Conservation (phyloP, 2,329 filamentous ascomycete species). For the Leptographium wingfieldii region DNA sequence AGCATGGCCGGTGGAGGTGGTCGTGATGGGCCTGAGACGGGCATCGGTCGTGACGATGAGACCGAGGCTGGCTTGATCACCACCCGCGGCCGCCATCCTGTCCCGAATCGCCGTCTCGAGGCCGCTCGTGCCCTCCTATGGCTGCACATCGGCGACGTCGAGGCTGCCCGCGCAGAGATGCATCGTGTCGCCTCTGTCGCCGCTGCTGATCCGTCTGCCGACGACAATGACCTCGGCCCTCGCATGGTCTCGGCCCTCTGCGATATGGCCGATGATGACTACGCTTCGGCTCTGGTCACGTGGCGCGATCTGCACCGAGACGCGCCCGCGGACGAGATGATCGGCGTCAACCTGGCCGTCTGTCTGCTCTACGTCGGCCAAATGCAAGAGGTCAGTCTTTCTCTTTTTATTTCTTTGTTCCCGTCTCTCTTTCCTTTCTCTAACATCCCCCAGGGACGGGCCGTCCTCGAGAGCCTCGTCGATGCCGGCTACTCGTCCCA, state of each 20-base stretch:
- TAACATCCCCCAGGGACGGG: constrained; percentile 39
- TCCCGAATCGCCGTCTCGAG: constrained; percentile 23
- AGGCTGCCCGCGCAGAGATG: constrained; percentile 48
- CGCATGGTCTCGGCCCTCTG: constrained; percentile 54
- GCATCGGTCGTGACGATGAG: constrained; percentile 8
- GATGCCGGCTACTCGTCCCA: constrained; percentile 55
- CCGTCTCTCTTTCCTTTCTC: neutral
- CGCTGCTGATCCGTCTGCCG: constrained; percentile 12
- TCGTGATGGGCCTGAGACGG: too few relatives aligned
- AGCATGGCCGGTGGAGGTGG: constrained; percentile 32
- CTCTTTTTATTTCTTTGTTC: too few relatives aligned
- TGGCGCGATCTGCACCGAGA: constrained; percentile 43
- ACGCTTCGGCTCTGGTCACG: constrained; percentile 45
- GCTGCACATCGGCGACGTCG: constrained; percentile 66
- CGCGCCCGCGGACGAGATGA: constrained; percentile 47
- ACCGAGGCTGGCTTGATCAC: too few relatives aligned
- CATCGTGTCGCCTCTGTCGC: neutral
- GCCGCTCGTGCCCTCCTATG: constrained; percentile 54
- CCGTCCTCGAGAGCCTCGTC: constrained; percentile 54
- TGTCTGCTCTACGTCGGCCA: constrained; percentile 70
- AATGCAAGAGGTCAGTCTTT: constrained; percentile 48
- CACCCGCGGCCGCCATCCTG: constrained; percentile 8
- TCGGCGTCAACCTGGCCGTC: constrained; percentile 72
- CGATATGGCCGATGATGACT: constrained; percentile 67
- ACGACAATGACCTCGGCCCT: constrained; percentile 23